Conservation (phyloP, 495 filamentous ascomycete species). For the Aspergillus kassunensis region DNA sequence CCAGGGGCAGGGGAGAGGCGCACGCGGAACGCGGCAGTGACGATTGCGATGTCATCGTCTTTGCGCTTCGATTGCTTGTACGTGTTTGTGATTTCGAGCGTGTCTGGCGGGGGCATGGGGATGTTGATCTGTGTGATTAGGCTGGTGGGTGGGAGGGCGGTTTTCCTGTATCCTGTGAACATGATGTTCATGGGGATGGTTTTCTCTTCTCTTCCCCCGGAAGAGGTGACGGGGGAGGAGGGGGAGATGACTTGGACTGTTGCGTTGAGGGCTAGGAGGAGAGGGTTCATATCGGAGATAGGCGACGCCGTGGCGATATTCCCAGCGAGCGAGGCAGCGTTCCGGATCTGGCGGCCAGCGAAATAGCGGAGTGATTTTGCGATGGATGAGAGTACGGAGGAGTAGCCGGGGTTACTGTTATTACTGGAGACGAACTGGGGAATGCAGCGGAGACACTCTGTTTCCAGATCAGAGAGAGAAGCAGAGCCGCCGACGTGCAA, state of each 20-base stretch:
- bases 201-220: constrained; percentile 51
- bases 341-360: constrained; percentile 91
- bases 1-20: constrained; percentile 54
- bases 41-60: constrained; percentile 96
- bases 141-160: constrained; percentile 73
- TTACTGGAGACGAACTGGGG: neutral
- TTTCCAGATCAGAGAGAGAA: constrained; percentile 75
- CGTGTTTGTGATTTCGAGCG: constrained; percentile 61
- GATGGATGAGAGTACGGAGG: constrained; percentile 58
- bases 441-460: constrained; percentile 32
- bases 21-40: constrained; percentile 75
- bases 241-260: constrained; percentile 69
- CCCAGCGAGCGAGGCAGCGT: constrained; percentile 94
- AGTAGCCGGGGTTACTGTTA: neutral
- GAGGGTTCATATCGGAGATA: constrained; percentile 93
- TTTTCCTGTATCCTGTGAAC: constrained; percentile 85
- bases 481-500: constrained; percentile 88
- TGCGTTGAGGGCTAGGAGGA: constrained; percentile 81
- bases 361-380: constrained; percentile 81
- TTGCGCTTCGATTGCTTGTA: constrained; percentile 96
- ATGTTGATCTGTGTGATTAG: constrained; percentile 81
- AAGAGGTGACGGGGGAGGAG: no score
- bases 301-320: constrained; percentile 94
- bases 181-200: constrained; percentile 85
- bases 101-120: constrained; percentile 63